A percentile compares a stretch with the other conserved stretches of the same genome.
phyloP scores from a whole-genome alignment of 495 filamentous ascomycete species.

The Cercophora sp. region DNA sequence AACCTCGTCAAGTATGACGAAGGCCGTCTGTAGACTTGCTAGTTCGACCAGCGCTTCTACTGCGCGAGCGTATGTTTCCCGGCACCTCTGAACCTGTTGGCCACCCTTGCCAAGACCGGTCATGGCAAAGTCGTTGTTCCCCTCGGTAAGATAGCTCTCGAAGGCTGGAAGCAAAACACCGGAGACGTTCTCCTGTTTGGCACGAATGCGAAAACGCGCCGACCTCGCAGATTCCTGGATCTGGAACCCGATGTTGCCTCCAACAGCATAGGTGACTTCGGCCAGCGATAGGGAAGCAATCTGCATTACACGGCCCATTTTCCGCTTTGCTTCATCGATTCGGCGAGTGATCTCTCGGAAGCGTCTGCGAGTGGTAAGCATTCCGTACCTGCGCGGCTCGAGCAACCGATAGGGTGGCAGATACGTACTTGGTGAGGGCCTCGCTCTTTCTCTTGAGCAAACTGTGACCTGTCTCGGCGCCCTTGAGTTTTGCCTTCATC shows the following conservation, averaged over 20 bases:
- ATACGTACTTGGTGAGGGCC: conserved; percentile 74
- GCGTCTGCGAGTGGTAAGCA: not conserved
- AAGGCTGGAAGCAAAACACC: conserved; percentile 92
- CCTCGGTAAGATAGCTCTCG: conserved; percentile 79
- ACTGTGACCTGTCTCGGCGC: conserved; percentile 84
- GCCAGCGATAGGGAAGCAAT: conserved; percentile 97
- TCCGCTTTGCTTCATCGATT: conserved; percentile 98
- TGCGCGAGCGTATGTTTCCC: conserved; percentile 95
- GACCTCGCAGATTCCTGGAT: conserved; percentile 93
- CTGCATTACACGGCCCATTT: conserved; percentile 99
- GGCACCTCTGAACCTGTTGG: conserved; percentile 90
- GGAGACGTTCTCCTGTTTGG: conserved; percentile 97
- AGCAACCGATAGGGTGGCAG: conserved; percentile 11
- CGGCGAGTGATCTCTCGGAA: conserved; percentile 78
- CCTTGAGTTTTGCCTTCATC: conserved; percentile 99
- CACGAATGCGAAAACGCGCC: conserved; percentile 85
- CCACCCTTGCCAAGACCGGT: conserved; percentile 96
- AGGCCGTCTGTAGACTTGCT: conserved; percentile 95
- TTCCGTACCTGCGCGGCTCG: not conserved
- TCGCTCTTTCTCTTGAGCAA: conserved; percentile 91
- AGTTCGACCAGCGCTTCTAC: conserved; percentile 96
- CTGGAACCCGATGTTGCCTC: conserved; percentile 93
- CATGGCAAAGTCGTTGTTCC: conserved; percentile 92
- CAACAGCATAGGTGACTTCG: conserved; percentile 96
- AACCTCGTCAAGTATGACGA: conserved; percentile 96